A percentile compares a stretch with the other conserved stretches of the same genome.
These are phyloP conservation scores for Hibiscus tridactylites DNA, from an alignment of 345 rosid genomes.

Conservation along the genomic window DNA sequence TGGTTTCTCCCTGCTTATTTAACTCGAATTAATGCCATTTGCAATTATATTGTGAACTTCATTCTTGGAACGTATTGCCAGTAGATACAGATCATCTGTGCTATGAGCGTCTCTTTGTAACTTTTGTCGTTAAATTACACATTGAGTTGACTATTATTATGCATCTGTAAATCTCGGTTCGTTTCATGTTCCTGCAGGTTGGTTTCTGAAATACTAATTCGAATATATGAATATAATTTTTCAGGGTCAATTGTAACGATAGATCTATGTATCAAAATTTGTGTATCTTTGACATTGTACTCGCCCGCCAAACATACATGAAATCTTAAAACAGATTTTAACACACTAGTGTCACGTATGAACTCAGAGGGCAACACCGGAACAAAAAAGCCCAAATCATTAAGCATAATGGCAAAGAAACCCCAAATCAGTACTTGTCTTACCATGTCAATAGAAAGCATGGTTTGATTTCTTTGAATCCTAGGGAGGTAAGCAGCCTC, in stretches of 20 bases:
- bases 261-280: neutral
- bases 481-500: constrained; percentile 86
- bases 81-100: constrained; percentile 13
- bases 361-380: neutral
- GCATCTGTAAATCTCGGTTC: constrained; percentile 62
- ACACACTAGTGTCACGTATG: neutral
- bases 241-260: neutral
- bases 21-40: constrained; percentile 5
- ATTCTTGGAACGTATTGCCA: constrained; percentile 13
- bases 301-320: neutral
- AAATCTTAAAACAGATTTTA: neutral
- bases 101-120: constrained; percentile 8
- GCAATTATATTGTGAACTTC: constrained; percentile 24
- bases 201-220: constrained; percentile 73
- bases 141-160: constrained; percentile 18
- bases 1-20: constrained; percentile 5
- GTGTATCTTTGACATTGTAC: neutral
- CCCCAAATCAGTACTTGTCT: neutral
- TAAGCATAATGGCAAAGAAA: neutral
- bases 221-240: constrained; percentile 18
- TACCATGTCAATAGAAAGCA: constrained; percentile 30
- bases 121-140: neutral
- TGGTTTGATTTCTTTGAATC: constrained; percentile 58
- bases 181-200: constrained; percentile 91
- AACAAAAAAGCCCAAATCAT: neutral